Conservation (phyloP, 2,329 filamentous ascomycete genomes). For the Colletotrichum gigasporum region DNA sequence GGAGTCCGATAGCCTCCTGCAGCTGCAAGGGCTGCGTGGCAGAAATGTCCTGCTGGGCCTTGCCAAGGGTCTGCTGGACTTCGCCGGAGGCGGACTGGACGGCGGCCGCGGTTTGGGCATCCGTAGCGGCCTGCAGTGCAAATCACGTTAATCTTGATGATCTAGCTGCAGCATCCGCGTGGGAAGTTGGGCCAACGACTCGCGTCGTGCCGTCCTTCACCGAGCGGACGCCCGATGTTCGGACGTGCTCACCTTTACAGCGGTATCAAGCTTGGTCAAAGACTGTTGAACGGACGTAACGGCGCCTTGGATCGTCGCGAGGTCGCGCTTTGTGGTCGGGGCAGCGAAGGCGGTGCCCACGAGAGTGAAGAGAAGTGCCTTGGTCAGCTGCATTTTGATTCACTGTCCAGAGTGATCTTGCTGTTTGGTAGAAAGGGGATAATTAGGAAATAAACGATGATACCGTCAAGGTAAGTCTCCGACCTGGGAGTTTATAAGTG, state of each 20-base stretch:
- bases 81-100: conserved; percentile 35
- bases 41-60: conserved; percentile 37
- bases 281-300: conserved; percentile 68
- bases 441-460: background rate
- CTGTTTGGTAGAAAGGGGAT: background rate
- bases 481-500: conserved; percentile 19
- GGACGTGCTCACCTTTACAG: conserved; percentile 27
- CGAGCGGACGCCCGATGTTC: background rate
- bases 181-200: background rate
- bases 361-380: conserved; percentile 25
- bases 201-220: background rate
- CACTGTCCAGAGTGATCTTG: conserved; percentile 29
- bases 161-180: background rate
- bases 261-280: conserved; percentile 60
- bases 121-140: conserved; percentile 41
- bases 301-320: conserved; percentile 64
- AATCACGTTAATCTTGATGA: background rate
- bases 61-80: conserved; percentile 26
- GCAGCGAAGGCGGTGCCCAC: conserved; percentile 23
- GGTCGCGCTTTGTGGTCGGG: conserved; percentile 46
- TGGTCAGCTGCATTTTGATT: conserved; percentile 29
- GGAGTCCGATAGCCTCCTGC: conserved; percentile 34
- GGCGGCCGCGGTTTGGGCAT: conserved; percentile 57
- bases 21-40: conserved; percentile 35
- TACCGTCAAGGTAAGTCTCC: background rate